Percentiles rank a stretch among this genome's conserved stretches.
These are phyloP conservation scores for Epichloe coenophiala DNA, from an alignment of 2,329 filamentous ascomycete species.

Conservation along the genomic window DNA sequence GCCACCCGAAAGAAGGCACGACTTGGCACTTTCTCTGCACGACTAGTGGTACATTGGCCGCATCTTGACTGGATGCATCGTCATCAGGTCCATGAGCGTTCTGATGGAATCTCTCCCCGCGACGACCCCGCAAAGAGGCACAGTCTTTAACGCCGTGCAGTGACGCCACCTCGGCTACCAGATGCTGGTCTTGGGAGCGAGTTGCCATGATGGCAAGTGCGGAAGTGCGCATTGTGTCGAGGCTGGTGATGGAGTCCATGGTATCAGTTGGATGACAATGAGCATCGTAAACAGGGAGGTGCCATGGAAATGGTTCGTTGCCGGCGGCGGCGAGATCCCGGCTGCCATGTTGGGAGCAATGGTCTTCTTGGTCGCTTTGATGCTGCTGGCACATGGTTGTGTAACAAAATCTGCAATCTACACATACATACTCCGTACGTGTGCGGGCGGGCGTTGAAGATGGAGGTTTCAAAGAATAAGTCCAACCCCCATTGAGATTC, in stretches of 20 bases:
- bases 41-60: not conserved
- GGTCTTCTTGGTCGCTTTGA: not conserved
- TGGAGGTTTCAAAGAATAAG: not conserved
- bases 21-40: slow-evolving; percentile 12
- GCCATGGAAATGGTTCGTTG: slow-evolving; percentile 45
- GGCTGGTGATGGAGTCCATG: slow-evolving; percentile 43
- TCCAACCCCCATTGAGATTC: not conserved
- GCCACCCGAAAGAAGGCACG: slow-evolving; percentile 72
- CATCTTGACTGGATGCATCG: not conserved
- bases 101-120: not conserved
- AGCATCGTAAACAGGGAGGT: slow-evolving; percentile 58
- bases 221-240: slow-evolving; percentile 52
- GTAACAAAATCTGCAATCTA: not conserved
- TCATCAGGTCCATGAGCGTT: not conserved
- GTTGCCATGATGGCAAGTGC: slow-evolving; percentile 67
- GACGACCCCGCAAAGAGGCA: not conserved
- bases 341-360: not conserved
- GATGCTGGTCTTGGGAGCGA: slow-evolving; percentile 57
- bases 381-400: slow-evolving; percentile 3
- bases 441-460: too few species aligned
- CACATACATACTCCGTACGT: too few species aligned
- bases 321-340: not conserved
- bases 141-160: slow-evolving; percentile 33
- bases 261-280: slow-evolving; percentile 80
- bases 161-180: slow-evolving; percentile 50